Base-by-base conservation (phyloP, 202 grass and related monocot species). In the Setaria italica region DNA sequence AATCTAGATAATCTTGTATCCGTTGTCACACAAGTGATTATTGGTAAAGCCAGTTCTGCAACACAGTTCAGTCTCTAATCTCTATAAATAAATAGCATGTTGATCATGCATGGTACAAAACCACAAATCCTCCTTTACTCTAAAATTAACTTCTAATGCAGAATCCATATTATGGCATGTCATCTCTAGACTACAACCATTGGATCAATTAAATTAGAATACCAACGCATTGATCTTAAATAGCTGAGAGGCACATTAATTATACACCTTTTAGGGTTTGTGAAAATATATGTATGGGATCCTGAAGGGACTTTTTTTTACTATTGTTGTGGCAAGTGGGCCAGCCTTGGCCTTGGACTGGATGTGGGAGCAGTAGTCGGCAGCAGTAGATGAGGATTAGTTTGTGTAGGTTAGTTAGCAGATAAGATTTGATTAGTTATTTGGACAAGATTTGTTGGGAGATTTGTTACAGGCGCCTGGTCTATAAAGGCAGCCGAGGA, bases 51-150 rank as follows among this genome's bases (percentile, higher is more conserved):
- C 15, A 62, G 9, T 63, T 45, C 66, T 55, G 33, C 29, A 62
- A 30, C 42, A 77, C 1, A 35, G 5, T 41, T 41, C 39, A 41
- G 39, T 41, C 8, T 70, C 41, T 69, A 49, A 49, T 30, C 67
- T 65, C 33, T 34, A 65, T 11, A n/a, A 8, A 87, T 17, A 46
- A 46, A 48, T 74, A 47, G 3, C 72, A 84, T 89, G 20, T 42
- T 68, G 50, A 46, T 83, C 32, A 50, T 45, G 70, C 54, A 67
- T 79, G 69, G 30, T 50, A 81, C 20, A 57, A 84, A 67, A 48
- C 11, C 59, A 56, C 9, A 71, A 63, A 68, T 67, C 48, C 49
- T 20, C 32, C 29, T 74, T 33, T 72, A 33, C 5, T 6, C 39
- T 41, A 41, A 50, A 50, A 72, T 50, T 50, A 13, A 33, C 21